A percentile compares a stretch with the other conserved stretches of the same genome.
Evolutionary conservation across 345 rosid genomes (phyloP).

Genomic region (Psidium friedrichsthalianum): DNA sequence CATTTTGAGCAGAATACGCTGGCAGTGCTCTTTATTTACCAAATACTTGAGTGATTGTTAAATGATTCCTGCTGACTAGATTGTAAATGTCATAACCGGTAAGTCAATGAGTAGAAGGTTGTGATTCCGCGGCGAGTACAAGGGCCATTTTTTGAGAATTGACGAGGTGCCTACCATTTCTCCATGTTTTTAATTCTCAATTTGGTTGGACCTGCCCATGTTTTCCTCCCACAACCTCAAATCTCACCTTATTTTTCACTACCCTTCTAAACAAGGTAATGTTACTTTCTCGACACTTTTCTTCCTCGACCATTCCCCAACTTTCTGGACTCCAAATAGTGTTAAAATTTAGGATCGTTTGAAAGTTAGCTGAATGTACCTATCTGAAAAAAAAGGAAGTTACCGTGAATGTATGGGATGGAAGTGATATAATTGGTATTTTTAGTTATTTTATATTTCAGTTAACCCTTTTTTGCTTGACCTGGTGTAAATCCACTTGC

Average conservation of each 20-base stretch:
- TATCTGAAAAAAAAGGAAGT: neutral
- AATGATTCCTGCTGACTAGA: neutral
- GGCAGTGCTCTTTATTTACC: neutral
- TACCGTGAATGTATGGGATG: neutral
- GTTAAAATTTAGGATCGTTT: neutral
- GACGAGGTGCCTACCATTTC: neutral
- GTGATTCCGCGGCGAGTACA: neutral
- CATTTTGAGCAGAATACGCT: neutral
- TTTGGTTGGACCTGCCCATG: neutral
- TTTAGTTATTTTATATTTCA: neutral
- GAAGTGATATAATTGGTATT: neutral
- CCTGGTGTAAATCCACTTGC: neutral
- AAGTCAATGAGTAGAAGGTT: neutral
- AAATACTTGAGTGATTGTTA: neutral
- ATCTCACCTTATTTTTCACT: neutral
- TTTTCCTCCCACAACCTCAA: neutral
- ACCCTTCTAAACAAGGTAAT: neutral
- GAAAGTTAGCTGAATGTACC: neutral
- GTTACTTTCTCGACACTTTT: neutral
- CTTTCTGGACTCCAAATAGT: neutral
- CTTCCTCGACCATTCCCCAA: neutral
- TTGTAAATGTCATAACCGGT: neutral
- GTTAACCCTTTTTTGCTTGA: neutral
- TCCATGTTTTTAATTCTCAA: neutral
- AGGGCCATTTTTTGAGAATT: neutral